Evolutionary conservation across 805 yeast species (phyloP), one percentile per base, ranked within the genome.

Genomic region (Candida glaebosa): DNA sequence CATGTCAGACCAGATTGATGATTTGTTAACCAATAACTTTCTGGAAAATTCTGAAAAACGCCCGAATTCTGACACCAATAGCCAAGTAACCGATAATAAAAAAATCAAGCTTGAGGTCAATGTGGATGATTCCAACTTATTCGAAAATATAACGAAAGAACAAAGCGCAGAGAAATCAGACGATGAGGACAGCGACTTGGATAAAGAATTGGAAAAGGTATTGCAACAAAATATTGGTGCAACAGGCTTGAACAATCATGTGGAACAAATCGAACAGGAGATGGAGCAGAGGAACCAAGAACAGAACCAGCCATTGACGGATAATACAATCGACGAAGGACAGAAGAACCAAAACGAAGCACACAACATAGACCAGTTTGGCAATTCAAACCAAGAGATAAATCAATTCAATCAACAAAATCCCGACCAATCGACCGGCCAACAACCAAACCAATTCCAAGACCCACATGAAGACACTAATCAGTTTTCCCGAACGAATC

Each of bases 1-100:
- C 31, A 28, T 28, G 31, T 28, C 31, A 10, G 31, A 28, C 14
- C n/a, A 28, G n/a, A 28, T 28, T 28, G 31, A 28, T 10, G 31
- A 28, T 6, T 6, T 28, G 12, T 14, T 28, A 10, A 14, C 31
- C n/a, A 10, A 9, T 5, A 28, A 5, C 12, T 28, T 28, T 28
- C 16, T 28, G 31, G 31, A 14, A 16, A 28, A 28, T 28, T 28
- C 31, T 6, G 16, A 28, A 28, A 28, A 28, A 28, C n/a, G 31
- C 9, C 31, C 31, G 14, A 14, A 28, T 28, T 10, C 12, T 5
- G 6, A 10, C n/a, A 6, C 16, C 9, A 10, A 28, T 6, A 7
- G 14, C 14, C 12, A 28, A 6, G 12, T 10, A 10, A 8, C 28
- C 28, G 16, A 14, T 28, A 28, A 14, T 10, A 28, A 28, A 10